Percentiles rank a stretch among this genome's conserved stretches.
Conservation (phyloP, 352 stramenopile genomes). For the Globisporangium sylvaticum region DNA sequence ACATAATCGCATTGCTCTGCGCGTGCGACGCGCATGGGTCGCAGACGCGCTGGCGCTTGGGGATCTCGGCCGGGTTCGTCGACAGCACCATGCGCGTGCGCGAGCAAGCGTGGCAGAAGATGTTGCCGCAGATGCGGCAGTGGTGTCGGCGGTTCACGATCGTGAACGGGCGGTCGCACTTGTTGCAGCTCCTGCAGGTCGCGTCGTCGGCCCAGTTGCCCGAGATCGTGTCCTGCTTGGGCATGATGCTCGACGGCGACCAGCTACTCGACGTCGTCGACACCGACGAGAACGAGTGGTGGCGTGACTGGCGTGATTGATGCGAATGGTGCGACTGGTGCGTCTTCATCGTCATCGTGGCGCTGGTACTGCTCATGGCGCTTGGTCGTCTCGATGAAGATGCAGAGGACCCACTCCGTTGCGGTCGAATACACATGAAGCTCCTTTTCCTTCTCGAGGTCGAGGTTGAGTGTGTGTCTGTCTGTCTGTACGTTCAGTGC, state of each 20-base stretch:
- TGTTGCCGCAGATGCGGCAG: constrained; percentile 78
- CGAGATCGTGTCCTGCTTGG: constrained; percentile 53
- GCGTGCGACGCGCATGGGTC: constrained; percentile 60
- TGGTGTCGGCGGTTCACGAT: constrained; percentile 77
- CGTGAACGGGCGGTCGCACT: constrained; percentile 69
- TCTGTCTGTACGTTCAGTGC: background rate
- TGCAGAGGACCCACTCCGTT: constrained; percentile 3
- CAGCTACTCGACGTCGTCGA: constrained; percentile 68
- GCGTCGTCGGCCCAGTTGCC: constrained; percentile 68
- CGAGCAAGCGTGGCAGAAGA: constrained; percentile 80
- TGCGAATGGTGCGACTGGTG: constrained; percentile 2
- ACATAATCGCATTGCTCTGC: constrained; percentile 60
- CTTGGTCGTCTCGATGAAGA: constrained; percentile 4
- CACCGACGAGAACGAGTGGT: constrained; percentile 59
- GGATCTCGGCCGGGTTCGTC: constrained; percentile 59
- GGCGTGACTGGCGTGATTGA: constrained; percentile 14
- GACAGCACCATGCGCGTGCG: constrained; percentile 77
- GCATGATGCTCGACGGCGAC: constrained; percentile 41
- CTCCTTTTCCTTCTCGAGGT: constrained; percentile 3
- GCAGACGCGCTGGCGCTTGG: constrained; percentile 69
- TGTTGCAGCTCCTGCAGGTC: constrained; percentile 45
- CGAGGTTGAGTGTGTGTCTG: background rate
- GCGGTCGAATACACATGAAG: constrained; percentile 45
- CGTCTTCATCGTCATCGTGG: constrained; percentile 4
- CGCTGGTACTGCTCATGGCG: background rate